phyloP scores from a whole-genome alignment of 257 asterid species.

The Scutellaria minor region DNA sequence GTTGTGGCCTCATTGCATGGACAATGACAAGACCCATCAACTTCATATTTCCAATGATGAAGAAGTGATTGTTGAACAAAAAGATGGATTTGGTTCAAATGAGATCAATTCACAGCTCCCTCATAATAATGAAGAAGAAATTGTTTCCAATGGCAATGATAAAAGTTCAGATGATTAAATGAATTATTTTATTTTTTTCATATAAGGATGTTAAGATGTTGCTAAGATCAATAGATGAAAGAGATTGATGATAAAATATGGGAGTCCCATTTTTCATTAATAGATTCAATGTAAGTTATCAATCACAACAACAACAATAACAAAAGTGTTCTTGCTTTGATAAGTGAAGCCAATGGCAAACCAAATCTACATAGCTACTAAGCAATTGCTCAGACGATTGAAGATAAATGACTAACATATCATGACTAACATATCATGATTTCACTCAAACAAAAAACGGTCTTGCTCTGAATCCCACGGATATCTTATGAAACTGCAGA shows the following conservation, averaged over 20 bases:
- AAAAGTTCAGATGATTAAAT: background rate
- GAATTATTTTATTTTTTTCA: background rate
- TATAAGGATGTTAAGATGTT: background rate
- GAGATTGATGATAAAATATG: background rate
- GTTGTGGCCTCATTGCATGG: slow-evolving; percentile 27
- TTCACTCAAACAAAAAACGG: background rate
- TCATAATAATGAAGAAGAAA: background rate
- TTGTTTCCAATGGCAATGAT: background rate
- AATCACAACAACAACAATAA: slow-evolving; percentile 22
- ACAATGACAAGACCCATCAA: background rate
- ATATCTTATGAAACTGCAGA: background rate
- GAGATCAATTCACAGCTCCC: background rate
- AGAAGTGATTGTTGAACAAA: background rate
- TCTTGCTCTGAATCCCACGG: slow-evolving; percentile 20
- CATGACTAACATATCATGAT: background rate
- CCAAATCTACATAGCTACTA: background rate
- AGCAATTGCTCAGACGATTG: background rate
- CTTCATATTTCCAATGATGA: background rate
- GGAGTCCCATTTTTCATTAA: slow-evolving; percentile 17
- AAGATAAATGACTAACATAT: background rate
- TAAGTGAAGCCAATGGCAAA: background rate
- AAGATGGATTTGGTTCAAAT: background rate
- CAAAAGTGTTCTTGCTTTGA: background rate
- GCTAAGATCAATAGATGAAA: background rate
- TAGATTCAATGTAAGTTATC: slow-evolving; percentile 1